Percentiles rank a stretch among this genome's conserved stretches.
Conservation (phyloP, 345 rosid genomes). For the Punica granatum region DNA sequence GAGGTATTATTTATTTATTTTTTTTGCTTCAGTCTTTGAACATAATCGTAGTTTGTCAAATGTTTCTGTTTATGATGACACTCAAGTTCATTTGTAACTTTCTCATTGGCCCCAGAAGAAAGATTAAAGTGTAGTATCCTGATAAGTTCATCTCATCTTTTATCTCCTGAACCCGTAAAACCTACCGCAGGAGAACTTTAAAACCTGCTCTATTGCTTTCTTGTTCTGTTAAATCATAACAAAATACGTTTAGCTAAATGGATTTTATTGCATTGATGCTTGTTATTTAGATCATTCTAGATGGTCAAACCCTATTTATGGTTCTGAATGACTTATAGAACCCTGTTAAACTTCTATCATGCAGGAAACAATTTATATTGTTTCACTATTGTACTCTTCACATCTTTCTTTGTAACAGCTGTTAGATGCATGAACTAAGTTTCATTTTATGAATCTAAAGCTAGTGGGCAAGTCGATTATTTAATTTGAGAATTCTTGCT, state of each 20-base stretch:
- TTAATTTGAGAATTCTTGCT: background rate
- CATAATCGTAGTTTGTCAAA: background rate
- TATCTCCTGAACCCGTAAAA: background rate
- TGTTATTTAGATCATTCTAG: background rate
- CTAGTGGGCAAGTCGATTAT: background rate
- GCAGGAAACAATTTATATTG: background rate
- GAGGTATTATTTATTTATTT: conserved; percentile 42
- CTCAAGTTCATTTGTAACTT: background rate
- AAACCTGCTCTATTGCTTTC: background rate
- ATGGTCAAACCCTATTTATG: background rate
- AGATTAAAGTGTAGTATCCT: background rate
- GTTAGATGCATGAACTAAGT: background rate
- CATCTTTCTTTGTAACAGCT: background rate
- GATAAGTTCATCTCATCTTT: background rate
- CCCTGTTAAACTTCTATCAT: background rate
- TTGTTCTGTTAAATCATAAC: background rate
- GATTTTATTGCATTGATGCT: background rate
- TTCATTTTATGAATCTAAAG: background rate
- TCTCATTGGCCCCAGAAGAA: background rate
- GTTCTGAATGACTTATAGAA: background rate
- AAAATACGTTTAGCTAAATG: background rate
- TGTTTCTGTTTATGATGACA: background rate
- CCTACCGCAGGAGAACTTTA: background rate
- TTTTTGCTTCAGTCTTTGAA: background rate
- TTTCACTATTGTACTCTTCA: background rate